Percentiles rank a stretch among this genome's conserved stretches.
phyloP scores from a whole-genome alignment of 306 rosid genomes.

The Pterocarpus santalinus region DNA sequence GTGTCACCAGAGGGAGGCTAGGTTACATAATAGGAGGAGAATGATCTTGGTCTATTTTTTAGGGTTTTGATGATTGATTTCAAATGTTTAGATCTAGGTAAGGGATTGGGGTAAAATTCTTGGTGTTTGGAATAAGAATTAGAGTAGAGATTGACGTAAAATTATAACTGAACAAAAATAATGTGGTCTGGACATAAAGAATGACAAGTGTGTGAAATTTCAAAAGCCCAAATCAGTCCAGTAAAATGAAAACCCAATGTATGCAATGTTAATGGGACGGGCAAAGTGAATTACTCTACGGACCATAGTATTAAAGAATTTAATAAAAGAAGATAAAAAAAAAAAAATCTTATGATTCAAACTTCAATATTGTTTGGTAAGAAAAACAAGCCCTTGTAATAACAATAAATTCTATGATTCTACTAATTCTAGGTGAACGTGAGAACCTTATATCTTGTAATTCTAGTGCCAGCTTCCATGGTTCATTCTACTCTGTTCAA shows the following conservation, averaged over 20 bases:
- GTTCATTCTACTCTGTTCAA: conserved; percentile 65
- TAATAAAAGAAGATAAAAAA: not conserved
- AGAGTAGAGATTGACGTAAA: no score
- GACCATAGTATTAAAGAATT: conserved; percentile 15
- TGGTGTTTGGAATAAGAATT: no score
- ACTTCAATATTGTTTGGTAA: conserved; percentile 30
- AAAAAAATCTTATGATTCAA: conserved; percentile 35
- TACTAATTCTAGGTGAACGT: conserved; percentile 70
- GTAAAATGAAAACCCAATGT: conserved; percentile 17
- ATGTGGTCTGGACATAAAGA: no score
- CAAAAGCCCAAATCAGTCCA: conserved; percentile 29
- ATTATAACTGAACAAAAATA: no score
- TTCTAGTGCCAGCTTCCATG: conserved; percentile 92
- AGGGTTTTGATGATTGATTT: no score
- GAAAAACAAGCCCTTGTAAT: conserved; percentile 15
- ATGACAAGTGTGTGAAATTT: no score
- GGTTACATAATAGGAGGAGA: no score
- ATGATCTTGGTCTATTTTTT: no score
- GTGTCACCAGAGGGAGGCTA: conserved; percentile 43
- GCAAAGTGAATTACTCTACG: conserved; percentile 13
- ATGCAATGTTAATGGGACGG: conserved; percentile 10
- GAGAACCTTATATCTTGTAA: conserved; percentile 71
- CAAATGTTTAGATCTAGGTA: no score
- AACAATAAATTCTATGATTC: conserved; percentile 51
- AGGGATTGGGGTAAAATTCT: no score